A percentile compares a stretch with the other conserved stretches of the same genome.
phyloP scores from a whole-genome alignment of 1,139 yeast species.

The Zygoascus meyerae region DNA sequence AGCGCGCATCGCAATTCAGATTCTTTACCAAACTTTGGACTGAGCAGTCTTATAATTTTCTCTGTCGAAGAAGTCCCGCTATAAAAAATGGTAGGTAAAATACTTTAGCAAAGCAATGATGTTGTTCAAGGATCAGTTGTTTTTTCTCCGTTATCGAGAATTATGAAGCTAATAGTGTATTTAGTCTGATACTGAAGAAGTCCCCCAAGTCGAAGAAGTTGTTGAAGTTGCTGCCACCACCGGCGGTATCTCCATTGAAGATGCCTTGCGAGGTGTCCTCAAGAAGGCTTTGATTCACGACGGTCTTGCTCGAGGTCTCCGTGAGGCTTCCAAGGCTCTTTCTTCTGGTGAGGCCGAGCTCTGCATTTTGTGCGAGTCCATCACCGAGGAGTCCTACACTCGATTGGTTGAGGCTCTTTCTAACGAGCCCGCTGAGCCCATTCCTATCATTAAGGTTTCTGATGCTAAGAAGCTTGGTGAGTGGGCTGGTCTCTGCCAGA shows the following conservation, averaged over 20 bases:
- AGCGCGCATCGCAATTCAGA: background rate
- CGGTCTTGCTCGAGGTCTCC: conserved; percentile 99
- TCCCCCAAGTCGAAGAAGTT: conserved; percentile 55
- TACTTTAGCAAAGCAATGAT: background rate
- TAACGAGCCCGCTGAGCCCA: conserved; percentile 94
- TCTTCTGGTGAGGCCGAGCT: conserved; percentile 93
- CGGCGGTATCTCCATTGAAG: conserved; percentile 93
- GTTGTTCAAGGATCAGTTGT: background rate
- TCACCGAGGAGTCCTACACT: conserved; percentile 95
- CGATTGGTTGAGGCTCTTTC: conserved; percentile 99
- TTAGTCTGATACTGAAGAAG: conserved; percentile 40
- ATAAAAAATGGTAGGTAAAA: conserved; percentile 18
- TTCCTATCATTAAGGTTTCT: conserved; percentile 97
- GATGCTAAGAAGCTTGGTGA: conserved; percentile 99
- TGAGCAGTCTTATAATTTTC: conserved; percentile 28
- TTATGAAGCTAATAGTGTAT: background rate
- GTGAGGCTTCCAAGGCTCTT: conserved; percentile 99
- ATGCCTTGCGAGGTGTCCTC: conserved; percentile 96
- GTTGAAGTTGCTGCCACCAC: conserved; percentile 74
- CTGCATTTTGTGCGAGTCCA: conserved; percentile 96
- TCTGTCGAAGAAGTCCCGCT: conserved; percentile 35
- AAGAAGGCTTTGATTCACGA: conserved; percentile 98
- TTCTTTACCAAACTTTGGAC: conserved; percentile 21
- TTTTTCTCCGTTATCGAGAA: no score
- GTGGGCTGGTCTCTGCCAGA: conserved; percentile 99